These are phyloP conservation scores for Paragyromitra xinjiangensis DNA, from an alignment of 495 filamentous ascomycete genomes.

Conservation along the genomic window DNA sequence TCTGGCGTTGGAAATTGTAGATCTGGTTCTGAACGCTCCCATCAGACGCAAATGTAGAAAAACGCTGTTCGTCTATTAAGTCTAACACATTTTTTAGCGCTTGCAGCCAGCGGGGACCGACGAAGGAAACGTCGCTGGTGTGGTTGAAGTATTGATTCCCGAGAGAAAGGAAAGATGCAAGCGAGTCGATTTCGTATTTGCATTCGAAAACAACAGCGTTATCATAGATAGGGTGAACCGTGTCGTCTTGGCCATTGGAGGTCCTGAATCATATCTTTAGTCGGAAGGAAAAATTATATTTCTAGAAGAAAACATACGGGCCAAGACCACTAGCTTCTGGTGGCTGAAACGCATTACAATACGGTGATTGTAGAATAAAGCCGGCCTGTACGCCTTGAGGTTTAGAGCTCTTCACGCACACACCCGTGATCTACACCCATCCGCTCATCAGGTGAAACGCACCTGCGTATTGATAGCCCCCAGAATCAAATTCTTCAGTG, in stretches of 20 bases:
- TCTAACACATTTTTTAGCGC: constrained; percentile 77
- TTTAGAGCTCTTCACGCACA: constrained; percentile 17
- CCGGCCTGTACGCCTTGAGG: constrained; percentile 64
- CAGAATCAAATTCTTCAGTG: constrained; percentile 79
- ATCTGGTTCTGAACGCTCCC: constrained; percentile 70
- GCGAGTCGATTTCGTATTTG: constrained; percentile 97
- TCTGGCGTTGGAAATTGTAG: constrained; percentile 86
- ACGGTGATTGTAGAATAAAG: constrained; percentile 92
- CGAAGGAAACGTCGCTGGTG: constrained; percentile 78
- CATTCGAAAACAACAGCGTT: constrained; percentile 90
- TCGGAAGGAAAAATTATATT: neutral
- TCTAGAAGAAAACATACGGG: constrained; percentile 57
- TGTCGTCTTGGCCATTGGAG: constrained; percentile 79
- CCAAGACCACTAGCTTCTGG: constrained; percentile 79
- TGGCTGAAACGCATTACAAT: constrained; percentile 98
- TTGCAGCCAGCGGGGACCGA: constrained; percentile 79
- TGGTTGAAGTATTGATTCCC: constrained; percentile 84
- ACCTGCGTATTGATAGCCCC: constrained; percentile 95
- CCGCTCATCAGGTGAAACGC: constrained; percentile 12
- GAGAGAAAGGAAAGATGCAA: constrained; percentile 88
- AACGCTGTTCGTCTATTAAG: constrained; percentile 79
- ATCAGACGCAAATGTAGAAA: constrained; percentile 76
- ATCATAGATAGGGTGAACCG: constrained; percentile 86
- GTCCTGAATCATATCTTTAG: constrained; percentile 58
- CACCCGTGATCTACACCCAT: neutral